Evolutionary conservation across 169 alveolate species (phyloP), one percentile per base, ranked within the genome.

Genomic region (Cystoisospora suis): DNA sequence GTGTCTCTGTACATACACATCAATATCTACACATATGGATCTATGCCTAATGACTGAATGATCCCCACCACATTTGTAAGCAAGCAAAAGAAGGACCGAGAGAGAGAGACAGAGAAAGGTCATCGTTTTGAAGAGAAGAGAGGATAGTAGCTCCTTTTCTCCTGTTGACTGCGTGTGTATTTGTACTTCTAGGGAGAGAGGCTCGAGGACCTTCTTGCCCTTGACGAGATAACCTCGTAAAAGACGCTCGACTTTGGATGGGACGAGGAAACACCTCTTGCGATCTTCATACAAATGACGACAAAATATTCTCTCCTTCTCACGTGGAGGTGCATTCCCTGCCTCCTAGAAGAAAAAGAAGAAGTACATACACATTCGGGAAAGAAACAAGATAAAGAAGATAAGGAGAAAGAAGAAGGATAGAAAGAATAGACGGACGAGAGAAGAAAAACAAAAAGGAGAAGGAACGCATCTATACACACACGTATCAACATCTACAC

Each of bases 191-290:
- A 81, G 72, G 17, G 88, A 29, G n/a, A 29, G 49, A 3, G 56
- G 75, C 53, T 32, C 56, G 38, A 7, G 12, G 61, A 83, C 81
- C 6, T 4, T 27, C 34, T 47, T 58, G 80, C 89, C 89, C 0
- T 27, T n/a, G 56, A 27, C 17, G 88, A 77, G 34, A 75, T 49
- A 32, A 5, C 6, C 75, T 53, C 5, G 77, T 3, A 86, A 65
- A 61, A 86, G 59, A 32, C 61, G 45, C 87, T 91, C 87, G 38
- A 92, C 94, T 58, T 53, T 77, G 69, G 70, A 44, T 29, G 94
- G 93, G 5, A 89, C 77, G 44, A 92, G 86, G 89, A 85, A 92
- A 88, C 94, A 92, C 53, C 94, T 59, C 88, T 92, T 92, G n/a
- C 58, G 81, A 20, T 92, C 94, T 29, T 92, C 94, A 89, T 72